A percentile compares a stretch with the other conserved stretches of the same genome.
These are phyloP conservation scores for Rosa persica DNA, from an alignment of 306 rosid species.

Conservation along the genomic window DNA sequence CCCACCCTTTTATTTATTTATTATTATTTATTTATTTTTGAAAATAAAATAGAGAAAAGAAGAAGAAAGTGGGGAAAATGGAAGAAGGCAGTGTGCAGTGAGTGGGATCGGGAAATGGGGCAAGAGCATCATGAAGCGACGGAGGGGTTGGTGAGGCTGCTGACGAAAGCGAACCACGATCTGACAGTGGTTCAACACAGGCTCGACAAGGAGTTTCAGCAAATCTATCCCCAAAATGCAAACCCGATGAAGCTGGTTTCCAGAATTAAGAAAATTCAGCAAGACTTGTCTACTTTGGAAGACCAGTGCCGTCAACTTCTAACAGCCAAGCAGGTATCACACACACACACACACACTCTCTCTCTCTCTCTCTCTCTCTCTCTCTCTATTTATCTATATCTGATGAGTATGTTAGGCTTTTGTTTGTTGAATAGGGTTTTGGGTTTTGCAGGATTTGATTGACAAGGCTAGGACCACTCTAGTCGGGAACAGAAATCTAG, in stretches of 20 bases:
- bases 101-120: slow-evolving; percentile 35
- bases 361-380: background rate
- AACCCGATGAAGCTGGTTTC: slow-evolving; percentile 86
- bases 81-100: too few species aligned
- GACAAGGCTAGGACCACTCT: slow-evolving; percentile 76
- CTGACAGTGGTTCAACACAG: slow-evolving; percentile 51
- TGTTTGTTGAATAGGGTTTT: background rate
- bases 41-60: slow-evolving; percentile 1
- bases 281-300: slow-evolving; percentile 59
- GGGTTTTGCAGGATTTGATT: slow-evolving; percentile 69
- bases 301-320: slow-evolving; percentile 81
- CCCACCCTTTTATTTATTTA: background rate
- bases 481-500: slow-evolving; percentile 63
- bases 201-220: slow-evolving; percentile 84
- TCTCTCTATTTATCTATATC: background rate
- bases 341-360: too few species aligned
- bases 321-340: slow-evolving; percentile 78
- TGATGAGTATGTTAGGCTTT: background rate
- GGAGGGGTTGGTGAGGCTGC: slow-evolving; percentile 61
- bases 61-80: background rate
- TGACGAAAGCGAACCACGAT: slow-evolving; percentile 80
- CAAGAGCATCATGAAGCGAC: slow-evolving; percentile 60
- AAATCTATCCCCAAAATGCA: slow-evolving; percentile 69
- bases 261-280: slow-evolving; percentile 72
- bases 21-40: background rate